These are phyloP conservation scores for Ogataea kodamae DNA, from an alignment of 805 yeast species.

Conservation along the genomic window DNA sequence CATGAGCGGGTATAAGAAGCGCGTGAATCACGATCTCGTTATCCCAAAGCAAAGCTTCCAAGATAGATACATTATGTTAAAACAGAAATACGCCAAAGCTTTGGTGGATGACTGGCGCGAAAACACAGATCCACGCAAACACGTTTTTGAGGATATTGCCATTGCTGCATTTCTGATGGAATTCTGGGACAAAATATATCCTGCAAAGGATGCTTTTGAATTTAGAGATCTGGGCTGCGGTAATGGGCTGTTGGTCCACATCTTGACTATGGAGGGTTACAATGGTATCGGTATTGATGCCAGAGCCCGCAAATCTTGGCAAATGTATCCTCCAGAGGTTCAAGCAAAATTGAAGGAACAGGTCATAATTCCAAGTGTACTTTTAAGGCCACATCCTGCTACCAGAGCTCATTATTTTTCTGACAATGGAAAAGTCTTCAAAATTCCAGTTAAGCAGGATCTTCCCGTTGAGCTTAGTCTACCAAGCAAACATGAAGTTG, in stretches of 20 bases:
- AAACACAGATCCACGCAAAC: constrained; percentile 90
- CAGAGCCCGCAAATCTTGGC: constrained; percentile 85
- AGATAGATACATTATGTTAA: constrained; percentile 71
- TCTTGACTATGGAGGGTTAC: constrained; percentile 75
- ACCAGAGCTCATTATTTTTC: constrained; percentile 49
- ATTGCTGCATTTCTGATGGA: constrained; percentile 92
- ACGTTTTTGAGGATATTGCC: constrained; percentile 93
- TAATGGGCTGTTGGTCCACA: constrained; percentile 79
- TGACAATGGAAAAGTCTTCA: constrained; percentile 62
- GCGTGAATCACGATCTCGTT: constrained; percentile 84
- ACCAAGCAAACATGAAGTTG: constrained; percentile 37
- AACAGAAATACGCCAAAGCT: constrained; percentile 73
- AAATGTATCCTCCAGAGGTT: constrained; percentile 62
- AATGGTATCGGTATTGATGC: constrained; percentile 87
- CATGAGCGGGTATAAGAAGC: constrained; percentile 77
- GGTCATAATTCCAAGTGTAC: constrained; percentile 73
- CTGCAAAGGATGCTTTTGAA: constrained; percentile 44
- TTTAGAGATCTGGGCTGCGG: constrained; percentile 95
- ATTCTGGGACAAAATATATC: constrained; percentile 61
- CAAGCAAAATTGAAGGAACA: constrained; percentile 63
- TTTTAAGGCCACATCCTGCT: constrained; percentile 69
- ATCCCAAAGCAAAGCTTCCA: constrained; percentile 83
- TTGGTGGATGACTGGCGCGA: constrained; percentile 88
- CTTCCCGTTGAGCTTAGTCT: constrained; percentile 21
- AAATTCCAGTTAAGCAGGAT: constrained; percentile 41